Base-by-base conservation (phyloP, 1,139 yeast genomes). In the Pneumocystis murina region DNA sequence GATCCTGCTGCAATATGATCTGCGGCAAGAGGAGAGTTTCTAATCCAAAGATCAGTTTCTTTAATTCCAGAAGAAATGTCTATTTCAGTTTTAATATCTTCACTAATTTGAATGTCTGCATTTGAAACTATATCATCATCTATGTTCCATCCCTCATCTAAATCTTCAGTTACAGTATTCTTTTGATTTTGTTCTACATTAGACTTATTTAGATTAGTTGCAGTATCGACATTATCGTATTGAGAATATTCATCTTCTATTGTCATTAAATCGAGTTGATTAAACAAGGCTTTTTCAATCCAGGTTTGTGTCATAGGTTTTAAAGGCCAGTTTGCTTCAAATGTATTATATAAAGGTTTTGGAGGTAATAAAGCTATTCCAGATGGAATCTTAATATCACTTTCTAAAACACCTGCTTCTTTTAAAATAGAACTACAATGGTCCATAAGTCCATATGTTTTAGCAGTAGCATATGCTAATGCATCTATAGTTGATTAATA, bases 1-100 rank as follows among this genome's bases (percentile, higher is more conserved):
- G 95, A 88, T 69, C 99, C 99, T 1, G 97, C 91, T 1, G 98
- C 97, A 71, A 87, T 90, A 70, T 89, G 89, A 54, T 88, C 90
- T 54, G 96, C 97, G 3, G 97, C 90, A 63, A 92, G 81, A 68
- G 86, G 87, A 17, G 97, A 88, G 75, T 87, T 88, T 68, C 92
- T 86, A 58, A 87, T 81, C 98, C 99, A 94, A 68, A 77, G 75
- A 3, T 86, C 86, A 57, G 85, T 75, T 74, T 92, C 97, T 43
- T 84, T 81, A 24, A 80, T 79, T 28, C 72, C 74, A 7, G 73
- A 68, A n/a, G 71, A 74, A 66, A 83, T 91, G 58, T 83, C 79
- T 24, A 82, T 83, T 59, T 78, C 85, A 63, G 80, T 85, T 38
- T 81, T 89, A 41, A 76, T 84, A 62, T 77, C 82, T 64, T 76